phyloP scores from a whole-genome alignment of 192 early-diverging fungal genomes.

The Coemansia sp. region DNA sequence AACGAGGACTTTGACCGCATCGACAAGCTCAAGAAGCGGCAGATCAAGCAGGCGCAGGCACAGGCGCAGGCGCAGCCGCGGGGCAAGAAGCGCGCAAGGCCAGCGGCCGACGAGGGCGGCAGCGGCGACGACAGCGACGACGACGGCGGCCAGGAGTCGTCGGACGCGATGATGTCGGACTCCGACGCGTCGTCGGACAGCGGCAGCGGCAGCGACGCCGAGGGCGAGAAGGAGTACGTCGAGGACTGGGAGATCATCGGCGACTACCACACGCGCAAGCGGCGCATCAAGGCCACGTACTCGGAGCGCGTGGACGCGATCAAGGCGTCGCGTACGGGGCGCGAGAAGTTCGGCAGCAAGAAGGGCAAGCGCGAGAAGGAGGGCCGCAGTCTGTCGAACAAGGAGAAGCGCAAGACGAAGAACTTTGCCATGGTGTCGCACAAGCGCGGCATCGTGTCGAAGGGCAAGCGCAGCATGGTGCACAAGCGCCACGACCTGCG shows the following conservation, averaged over 20 bases:
- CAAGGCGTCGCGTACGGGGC: slow-evolving; percentile 84
- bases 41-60: slow-evolving; percentile 6
- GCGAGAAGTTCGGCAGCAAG: slow-evolving; percentile 84
- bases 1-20: slow-evolving; percentile 82
- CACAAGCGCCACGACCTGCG: slow-evolving; percentile 65
- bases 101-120: neutral
- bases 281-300: slow-evolving; percentile 78
- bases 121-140: slow-evolving; percentile 9
- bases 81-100: neutral
- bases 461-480: slow-evolving; percentile 70
- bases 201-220: slow-evolving; percentile 12
- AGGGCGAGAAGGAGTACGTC: slow-evolving; percentile 34
- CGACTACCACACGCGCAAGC: slow-evolving; percentile 49
- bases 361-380: slow-evolving; percentile 80
- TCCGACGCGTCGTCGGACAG: neutral
- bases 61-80: slow-evolving; percentile 11
- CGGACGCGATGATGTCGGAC: slow-evolving; percentile 3
- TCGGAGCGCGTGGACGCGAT: slow-evolving; percentile 87
- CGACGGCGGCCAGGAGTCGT: neutral
- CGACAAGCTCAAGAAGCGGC: slow-evolving; percentile 68
- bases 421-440: slow-evolving; percentile 94
- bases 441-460: slow-evolving; percentile 74
- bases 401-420: slow-evolving; percentile 92
- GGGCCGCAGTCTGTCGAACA: slow-evolving; percentile 77
- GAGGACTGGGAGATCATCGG: slow-evolving; percentile 49